Base-by-base conservation (phyloP, 2,329 filamentous ascomycete species). In the Sordariomycetes sp. region DNA sequence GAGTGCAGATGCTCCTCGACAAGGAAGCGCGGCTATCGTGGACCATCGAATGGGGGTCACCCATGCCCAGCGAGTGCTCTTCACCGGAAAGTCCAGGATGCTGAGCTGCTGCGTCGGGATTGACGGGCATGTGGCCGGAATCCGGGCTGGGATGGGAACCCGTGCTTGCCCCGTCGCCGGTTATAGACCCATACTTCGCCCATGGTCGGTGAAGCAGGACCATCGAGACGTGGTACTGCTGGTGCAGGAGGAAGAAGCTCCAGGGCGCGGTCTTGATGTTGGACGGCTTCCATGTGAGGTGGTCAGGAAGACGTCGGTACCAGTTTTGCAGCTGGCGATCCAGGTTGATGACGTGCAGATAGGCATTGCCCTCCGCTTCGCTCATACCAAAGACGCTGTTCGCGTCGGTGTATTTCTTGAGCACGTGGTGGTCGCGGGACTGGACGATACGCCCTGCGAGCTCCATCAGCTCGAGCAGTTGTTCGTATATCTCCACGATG, bases 401-500 rank as follows among this genome's bases (percentile, higher is more conserved):
- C 14, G 51, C 47, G 10, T 53, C 49, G 12, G 47, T 47, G 27
- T 52, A 49, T 30, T 51, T 55, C 21, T 55, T 55, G 35, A 57
- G 45, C 8, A 47, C 53, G 34, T 55, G 52, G 43, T 57, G 45
- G 36, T 60, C 54, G 19, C 55, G 43, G 3, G 53, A 63, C 40
- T 72, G 68, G 4, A 65, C 63, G 17, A 72, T 69, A 34, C 63
- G 66, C 26, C 67, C 67, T 2, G 68, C 66, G 6, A 73, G 53
- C 39, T 70, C 69, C 67, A 73, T 70, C n/a, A 74, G 53, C 41
- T 72, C 68, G 23, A 72, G 58, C 7, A 72, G 57, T 16, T 69
- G 56, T 41, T 70, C 64, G 42, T 70, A 69, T 15, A 72, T 64
- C 32, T 67, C 57, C 4, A 40, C 39, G 9, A 26, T 34, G 10